Conservation (phyloP, 345 rosid species). For the Acer saccharum region DNA sequence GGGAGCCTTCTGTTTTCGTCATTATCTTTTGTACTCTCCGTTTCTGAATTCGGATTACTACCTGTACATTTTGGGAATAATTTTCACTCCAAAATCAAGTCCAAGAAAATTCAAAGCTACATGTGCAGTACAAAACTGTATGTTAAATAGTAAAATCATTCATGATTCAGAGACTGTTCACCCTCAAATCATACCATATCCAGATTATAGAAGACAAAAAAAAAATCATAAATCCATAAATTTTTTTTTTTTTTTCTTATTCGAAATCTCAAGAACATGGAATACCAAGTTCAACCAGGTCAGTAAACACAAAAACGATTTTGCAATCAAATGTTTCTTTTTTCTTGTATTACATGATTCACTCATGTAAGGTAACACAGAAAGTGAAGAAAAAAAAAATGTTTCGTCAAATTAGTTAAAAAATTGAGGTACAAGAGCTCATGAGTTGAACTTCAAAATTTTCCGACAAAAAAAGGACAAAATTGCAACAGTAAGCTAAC, state of each 20-base stretch:
- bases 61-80: slow-evolving; percentile 39
- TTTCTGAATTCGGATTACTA: slow-evolving; percentile 43
- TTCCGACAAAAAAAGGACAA: slow-evolving; percentile 8
- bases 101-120: neutral
- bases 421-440: neutral
- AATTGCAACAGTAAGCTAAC: neutral
- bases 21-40: slow-evolving; percentile 40
- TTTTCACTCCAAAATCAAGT: slow-evolving; percentile 18
- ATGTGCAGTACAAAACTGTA: neutral
- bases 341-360: no score
- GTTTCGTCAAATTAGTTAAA: neutral
- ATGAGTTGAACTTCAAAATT: neutral
- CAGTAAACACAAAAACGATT: no score
- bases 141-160: neutral
- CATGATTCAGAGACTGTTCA: slow-evolving; percentile 7
- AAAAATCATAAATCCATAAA: neutral
- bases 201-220: neutral
- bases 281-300: no score
- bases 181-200: neutral
- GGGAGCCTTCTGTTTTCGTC: slow-evolving; percentile 39
- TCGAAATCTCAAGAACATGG: no score
- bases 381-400: no score
- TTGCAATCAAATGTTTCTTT: no score
- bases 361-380: no score
- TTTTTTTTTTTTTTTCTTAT: no score